Evolutionary conservation across 164 flowering plant genomes (phyloP).

Genomic region (Magnolia sinica): DNA sequence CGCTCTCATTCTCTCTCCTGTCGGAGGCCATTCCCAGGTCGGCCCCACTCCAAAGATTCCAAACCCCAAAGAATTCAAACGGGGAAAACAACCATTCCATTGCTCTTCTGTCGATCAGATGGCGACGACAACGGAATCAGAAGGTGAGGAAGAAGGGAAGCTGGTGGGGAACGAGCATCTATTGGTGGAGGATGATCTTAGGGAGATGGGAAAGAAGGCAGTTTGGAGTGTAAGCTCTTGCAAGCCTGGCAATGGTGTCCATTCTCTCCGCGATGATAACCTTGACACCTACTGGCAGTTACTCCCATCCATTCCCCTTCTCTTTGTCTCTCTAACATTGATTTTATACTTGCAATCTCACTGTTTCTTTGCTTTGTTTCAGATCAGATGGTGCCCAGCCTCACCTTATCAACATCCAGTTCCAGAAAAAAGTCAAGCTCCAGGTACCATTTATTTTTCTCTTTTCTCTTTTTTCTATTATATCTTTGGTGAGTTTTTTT

Average conservation of each 20-base stretch:
- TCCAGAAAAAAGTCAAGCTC: slow-evolving; percentile 84
- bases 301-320: too few relatives aligned
- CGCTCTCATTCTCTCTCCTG: too few relatives aligned
- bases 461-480: background rate
- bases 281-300: slow-evolving; percentile 96
- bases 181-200: slow-evolving; percentile 61
- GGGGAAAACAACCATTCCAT: too few relatives aligned
- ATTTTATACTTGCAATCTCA: too few relatives aligned
- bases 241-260: slow-evolving; percentile 94
- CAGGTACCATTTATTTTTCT: slow-evolving; percentile 36
- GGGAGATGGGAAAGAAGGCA: slow-evolving; percentile 90
- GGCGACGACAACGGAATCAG: slow-evolving; percentile 60
- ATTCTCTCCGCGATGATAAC: slow-evolving; percentile 74
- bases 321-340: slow-evolving; percentile 41
- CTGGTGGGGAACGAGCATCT: slow-evolving; percentile 49
- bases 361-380: too few relatives aligned
- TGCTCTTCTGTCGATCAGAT: too few relatives aligned
- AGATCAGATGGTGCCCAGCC: too few relatives aligned
- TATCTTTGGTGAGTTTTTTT: slow-evolving; percentile 20
- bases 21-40: too few relatives aligned
- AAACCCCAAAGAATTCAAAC: too few relatives aligned
- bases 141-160: slow-evolving; percentile 87
- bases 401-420: too few relatives aligned
- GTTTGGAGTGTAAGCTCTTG: slow-evolving; percentile 98
- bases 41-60: too few relatives aligned